These are phyloP conservation scores for Prunus fruticosa DNA, from an alignment of 306 rosid species.

Conservation along the genomic window DNA sequence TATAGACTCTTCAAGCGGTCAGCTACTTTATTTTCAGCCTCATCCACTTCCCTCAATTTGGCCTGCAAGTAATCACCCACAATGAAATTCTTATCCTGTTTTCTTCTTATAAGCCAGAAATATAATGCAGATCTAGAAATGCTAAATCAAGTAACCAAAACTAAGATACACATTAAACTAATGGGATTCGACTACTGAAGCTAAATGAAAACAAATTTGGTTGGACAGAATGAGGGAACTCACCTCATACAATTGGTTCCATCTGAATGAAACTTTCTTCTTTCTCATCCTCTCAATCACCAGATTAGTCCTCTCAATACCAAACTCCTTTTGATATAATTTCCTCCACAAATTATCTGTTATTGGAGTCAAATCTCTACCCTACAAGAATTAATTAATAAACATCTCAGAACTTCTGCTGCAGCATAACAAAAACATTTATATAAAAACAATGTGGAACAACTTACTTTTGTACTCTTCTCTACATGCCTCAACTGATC, in stretches of 20 bases:
- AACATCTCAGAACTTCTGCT: conserved; percentile 10
- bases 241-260: conserved; percentile 79
- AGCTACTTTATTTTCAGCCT: conserved; percentile 47
- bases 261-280: conserved; percentile 48
- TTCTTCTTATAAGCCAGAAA: background rate
- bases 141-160: background rate
- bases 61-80: conserved; percentile 42
- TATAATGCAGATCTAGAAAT: background rate
- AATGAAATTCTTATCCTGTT: background rate
- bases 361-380: conserved; percentile 68
- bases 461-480: conserved; percentile 65
- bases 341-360: conserved; percentile 78
- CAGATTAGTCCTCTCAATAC: conserved; percentile 27
- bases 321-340: conserved; percentile 62
- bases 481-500: conserved; percentile 77
- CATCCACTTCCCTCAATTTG: conserved; percentile 50
- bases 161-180: background rate
- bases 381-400: conserved; percentile 40
- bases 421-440: background rate
- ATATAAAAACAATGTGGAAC: background rate
- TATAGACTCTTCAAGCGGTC: conserved; percentile 57
- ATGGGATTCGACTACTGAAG: background rate
- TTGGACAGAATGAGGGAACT: conserved; percentile 11
- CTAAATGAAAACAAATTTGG: conserved; percentile 1
- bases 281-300: conserved; percentile 55